A percentile compares a stretch with the other conserved stretches of the same genome.
Evolutionary conservation across 345 rosid genomes (phyloP).

Genomic region (Acer campestre): DNA sequence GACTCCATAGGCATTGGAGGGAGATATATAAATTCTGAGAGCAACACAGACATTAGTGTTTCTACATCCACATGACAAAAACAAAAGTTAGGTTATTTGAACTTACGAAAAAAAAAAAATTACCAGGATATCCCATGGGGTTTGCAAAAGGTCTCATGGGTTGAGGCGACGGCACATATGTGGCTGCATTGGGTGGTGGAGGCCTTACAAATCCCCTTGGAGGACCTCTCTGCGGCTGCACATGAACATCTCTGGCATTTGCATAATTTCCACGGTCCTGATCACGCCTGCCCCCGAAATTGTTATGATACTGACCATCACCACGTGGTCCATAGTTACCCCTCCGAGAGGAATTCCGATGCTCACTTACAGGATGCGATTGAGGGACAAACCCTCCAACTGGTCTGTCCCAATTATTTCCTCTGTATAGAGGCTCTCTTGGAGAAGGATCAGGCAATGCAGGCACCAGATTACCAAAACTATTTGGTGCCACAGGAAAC

Average conservation of each 20-base stretch:
- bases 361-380: conserved; percentile 36
- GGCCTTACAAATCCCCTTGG: conserved; percentile 52
- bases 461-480: conserved; percentile 34
- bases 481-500: conserved; percentile 34
- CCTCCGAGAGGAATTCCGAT: conserved; percentile 46
- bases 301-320: conserved; percentile 46
- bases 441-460: conserved; percentile 38
- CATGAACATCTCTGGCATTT: conserved; percentile 47
- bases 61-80: conserved; percentile 2
- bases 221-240: conserved; percentile 47
- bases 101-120: conserved; percentile 9
- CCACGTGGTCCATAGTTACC: conserved; percentile 56
- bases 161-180: conserved; percentile 39
- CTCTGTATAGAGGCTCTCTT: conserved; percentile 41
- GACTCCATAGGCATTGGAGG: conserved; percentile 45
- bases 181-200: conserved; percentile 41
- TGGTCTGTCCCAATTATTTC: conserved; percentile 49
- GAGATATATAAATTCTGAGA: conserved; percentile 41
- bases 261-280: conserved; percentile 51
- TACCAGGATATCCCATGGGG: conserved; percentile 50
- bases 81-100: not conserved
- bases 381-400: conserved; percentile 44
- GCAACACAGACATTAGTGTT: not conserved
- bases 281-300: conserved; percentile 48
- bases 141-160: conserved; percentile 37